A percentile compares a stretch with the other conserved stretches of the same genome.
These are phyloP conservation scores for Stemphylium vesicarium DNA, from an alignment of 2,329 filamentous ascomycete species.

Conservation along the genomic window DNA sequence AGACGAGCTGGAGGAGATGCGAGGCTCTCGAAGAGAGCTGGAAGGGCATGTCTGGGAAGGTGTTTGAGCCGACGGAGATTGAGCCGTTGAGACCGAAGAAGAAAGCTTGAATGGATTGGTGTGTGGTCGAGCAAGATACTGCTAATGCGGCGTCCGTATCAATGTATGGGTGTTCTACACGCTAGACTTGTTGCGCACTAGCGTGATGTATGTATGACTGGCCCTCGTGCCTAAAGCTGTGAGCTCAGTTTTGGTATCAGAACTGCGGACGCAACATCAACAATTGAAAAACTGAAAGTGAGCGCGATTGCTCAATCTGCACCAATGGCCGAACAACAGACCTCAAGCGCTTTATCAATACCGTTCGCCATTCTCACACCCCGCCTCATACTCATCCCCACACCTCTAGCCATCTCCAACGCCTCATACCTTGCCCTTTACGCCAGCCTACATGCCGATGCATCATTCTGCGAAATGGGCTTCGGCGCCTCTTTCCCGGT, in stretches of 20 bases:
- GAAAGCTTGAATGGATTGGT: not conserved
- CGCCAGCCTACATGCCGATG: not conserved
- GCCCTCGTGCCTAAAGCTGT: not conserved
- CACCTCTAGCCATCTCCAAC: not conserved
- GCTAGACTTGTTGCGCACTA: not conserved
- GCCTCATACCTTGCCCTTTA: conserved; percentile 1
- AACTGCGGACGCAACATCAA: no score
- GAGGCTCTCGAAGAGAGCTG: conserved; percentile 24
- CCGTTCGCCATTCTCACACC: not conserved
- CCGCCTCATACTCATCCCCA: conserved; percentile 1
- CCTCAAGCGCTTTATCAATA: not conserved
- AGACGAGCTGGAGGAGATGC: conserved; percentile 15
- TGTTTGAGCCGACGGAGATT: conserved; percentile 12
- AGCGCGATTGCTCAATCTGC: no score
- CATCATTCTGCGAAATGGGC: not conserved
- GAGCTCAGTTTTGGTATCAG: no score
- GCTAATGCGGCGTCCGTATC: no score
- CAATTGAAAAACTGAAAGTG: no score
- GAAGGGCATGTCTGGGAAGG: conserved; percentile 12
- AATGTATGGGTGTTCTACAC: not conserved
- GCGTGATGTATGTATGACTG: conserved; percentile 1
- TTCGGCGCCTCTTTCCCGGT: not conserved
- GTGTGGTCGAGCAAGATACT: no score
- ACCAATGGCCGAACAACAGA: not conserved
- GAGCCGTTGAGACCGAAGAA: conserved; percentile 14